These are phyloP conservation scores for Phaffia australis DNA, from an alignment of 768 basidiomycete genomes.

Conservation along the genomic window DNA sequence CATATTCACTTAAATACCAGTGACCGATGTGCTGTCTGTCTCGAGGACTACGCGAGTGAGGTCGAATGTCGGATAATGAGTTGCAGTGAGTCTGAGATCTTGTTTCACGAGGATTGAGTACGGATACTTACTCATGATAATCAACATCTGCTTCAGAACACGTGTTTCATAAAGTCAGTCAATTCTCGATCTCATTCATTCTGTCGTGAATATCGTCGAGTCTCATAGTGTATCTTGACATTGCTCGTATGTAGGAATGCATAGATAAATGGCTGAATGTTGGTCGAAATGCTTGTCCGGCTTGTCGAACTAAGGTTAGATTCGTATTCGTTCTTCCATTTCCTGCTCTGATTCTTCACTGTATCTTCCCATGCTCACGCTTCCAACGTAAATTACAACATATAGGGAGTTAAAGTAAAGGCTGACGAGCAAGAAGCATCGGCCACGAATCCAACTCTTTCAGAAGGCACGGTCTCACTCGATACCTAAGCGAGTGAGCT, in stretches of 20 bases:
- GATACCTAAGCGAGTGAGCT: no score
- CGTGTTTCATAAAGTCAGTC: not conserved
- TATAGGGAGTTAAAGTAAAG: no score
- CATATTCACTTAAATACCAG: constrained; percentile 64
- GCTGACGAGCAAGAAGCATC: no score
- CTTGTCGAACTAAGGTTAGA: constrained; percentile 52
- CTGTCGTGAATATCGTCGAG: not conserved
- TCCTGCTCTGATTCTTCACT: no score
- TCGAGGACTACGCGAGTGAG: constrained; percentile 69
- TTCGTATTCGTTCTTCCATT: constrained; percentile 23
- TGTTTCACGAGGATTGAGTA: not conserved
- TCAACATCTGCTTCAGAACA: not conserved
- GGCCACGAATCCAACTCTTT: no score
- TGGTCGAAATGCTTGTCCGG: constrained; percentile 83
- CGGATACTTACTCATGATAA: not conserved
- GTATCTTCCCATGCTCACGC: no score
- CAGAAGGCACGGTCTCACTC: no score
- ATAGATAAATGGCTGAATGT: constrained; percentile 75
- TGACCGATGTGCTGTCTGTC: constrained; percentile 58
- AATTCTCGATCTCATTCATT: no score
- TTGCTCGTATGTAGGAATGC: constrained; percentile 47
- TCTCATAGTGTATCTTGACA: not conserved
- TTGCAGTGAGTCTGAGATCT: constrained; percentile 42
- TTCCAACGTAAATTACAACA: no score
- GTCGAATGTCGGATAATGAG: constrained; percentile 69